Evolutionary conservation across 768 basidiomycete genomes (phyloP), one percentile per base, ranked within the genome.

Genomic region (Termitomyces sp.): DNA sequence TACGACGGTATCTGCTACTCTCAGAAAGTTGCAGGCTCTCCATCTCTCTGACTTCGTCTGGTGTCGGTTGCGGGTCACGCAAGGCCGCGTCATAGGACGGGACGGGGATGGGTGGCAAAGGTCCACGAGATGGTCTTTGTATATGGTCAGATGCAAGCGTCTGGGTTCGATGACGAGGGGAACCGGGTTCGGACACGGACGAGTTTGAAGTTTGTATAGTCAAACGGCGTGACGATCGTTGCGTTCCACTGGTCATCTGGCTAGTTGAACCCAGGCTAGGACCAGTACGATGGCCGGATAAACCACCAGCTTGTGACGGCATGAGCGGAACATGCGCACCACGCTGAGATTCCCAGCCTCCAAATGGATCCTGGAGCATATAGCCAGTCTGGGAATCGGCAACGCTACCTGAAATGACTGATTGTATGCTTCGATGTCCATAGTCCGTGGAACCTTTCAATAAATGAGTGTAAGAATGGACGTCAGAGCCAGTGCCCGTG

Each of bases 61-160:
- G 51, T n/a, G 42, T 45, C 34, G 54, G 29, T 19, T 53, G 47
- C 17, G 54, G 53, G 19, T 57, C 43, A 29, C 42, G 59, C 27
- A 62, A 37, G 8, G 61, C 61, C 25, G 57, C 55, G 19, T 60
- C 48, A 37, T 64, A 62, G 2, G 63, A 59, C 3, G 63, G 63
- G 8, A 60, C 51, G 21, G 63, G 63, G 34, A 64, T 59, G 5
- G 35, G 32, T 9, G 63, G 63, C 27, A 64, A 49, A 41, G 63
- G 63, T 44, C 56, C 59, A 12, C 63, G 61, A 46, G 63, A 47
- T 17, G 61, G 54, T 49, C 37, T 56, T 23, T 43, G 43, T 0
- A 41, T 53, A n/a, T 53, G 44, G 12, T 51, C 49, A 38, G 54
- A 42, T 9, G 27, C 38, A 50, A 45, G 44, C 3, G 50, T 27